phyloP scores from a whole-genome alignment of 164 flowering plant genomes.

The Brasenia schreberi region DNA sequence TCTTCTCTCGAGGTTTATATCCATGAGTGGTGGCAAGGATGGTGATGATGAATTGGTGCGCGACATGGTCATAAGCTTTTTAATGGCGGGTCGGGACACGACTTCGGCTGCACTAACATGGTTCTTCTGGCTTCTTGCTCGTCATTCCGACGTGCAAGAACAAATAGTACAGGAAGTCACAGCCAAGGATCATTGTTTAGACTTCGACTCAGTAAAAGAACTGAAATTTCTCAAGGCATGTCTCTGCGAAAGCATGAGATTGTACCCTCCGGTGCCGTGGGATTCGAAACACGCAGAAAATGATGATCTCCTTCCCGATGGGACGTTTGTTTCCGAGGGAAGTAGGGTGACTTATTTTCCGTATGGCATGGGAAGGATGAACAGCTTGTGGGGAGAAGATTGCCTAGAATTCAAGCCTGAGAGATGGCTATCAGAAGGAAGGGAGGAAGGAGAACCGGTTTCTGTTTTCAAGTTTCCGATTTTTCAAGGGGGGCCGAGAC shows the following conservation, averaged over 20 bases:
- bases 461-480: conserved; percentile 31
- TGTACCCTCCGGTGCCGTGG: conserved; percentile 79
- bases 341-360: conserved; percentile 47
- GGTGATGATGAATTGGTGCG: conserved; percentile 35
- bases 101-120: conserved; percentile 87
- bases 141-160: conserved; percentile 13
- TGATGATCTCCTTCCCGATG: conserved; percentile 61
- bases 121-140: conserved; percentile 36
- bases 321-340: conserved; percentile 36
- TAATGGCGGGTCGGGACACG: conserved; percentile 86
- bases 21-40: conserved; percentile 19
- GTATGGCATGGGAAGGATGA: conserved; percentile 87
- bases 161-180: conserved; percentile 20
- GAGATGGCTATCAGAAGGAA: conserved; percentile 37
- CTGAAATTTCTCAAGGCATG: conserved; percentile 55
- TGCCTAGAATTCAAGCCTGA: conserved; percentile 52
- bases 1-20: conserved; percentile 40
- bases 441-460: not conserved
- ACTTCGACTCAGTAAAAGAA: conserved; percentile 35
- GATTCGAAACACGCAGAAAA: conserved; percentile 40
- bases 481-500: conserved; percentile 76
- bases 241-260: conserved; percentile 62
- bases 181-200: not conserved
- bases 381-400: conserved; percentile 44
- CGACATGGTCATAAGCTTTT: conserved; percentile 74